Percentiles rank a stretch among this genome's conserved stretches.
These are phyloP conservation scores for Xylaria digitata DNA, from an alignment of 2,329 filamentous ascomycete genomes.

Conservation along the genomic window DNA sequence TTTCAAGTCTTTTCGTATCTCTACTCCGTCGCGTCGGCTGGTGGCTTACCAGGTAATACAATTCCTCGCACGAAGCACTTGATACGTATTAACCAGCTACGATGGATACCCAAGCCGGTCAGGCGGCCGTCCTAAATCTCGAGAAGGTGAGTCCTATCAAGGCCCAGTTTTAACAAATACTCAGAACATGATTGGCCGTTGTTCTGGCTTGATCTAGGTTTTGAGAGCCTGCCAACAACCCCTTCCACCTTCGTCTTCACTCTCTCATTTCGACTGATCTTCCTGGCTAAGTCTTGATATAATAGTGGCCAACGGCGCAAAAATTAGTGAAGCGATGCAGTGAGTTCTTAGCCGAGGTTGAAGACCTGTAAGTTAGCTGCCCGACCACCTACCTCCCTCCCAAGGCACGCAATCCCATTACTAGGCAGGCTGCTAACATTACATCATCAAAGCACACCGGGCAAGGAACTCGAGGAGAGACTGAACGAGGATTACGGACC, in stretches of 20 bases:
- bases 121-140: constrained; percentile 42
- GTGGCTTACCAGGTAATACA: neutral
- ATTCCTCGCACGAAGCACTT: neutral
- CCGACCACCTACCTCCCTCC: neutral
- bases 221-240: neutral
- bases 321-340: constrained; percentile 46
- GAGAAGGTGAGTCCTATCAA: constrained; percentile 29
- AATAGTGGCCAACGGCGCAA: constrained; percentile 46
- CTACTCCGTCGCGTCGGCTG: neutral
- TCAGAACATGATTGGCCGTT: neutral
- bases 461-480: constrained; percentile 56
- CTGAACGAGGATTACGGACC: constrained; percentile 59
- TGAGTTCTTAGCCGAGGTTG: constrained; percentile 49
- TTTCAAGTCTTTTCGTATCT: neutral
- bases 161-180: neutral
- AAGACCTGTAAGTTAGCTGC: constrained; percentile 47
- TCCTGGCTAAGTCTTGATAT: neutral
- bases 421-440: constrained; percentile 11
- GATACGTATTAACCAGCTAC: neutral
- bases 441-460: constrained; percentile 53
- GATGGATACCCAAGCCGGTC: constrained; percentile 39
- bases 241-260: neutral
- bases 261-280: neutral
- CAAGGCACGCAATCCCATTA: neutral
- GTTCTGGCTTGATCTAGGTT: neutral